Percentiles rank a stretch among this genome's conserved stretches.
These are phyloP conservation scores for Cytospora leucostoma DNA, from an alignment of 2,329 filamentous ascomycete species.

Conservation along the genomic window DNA sequence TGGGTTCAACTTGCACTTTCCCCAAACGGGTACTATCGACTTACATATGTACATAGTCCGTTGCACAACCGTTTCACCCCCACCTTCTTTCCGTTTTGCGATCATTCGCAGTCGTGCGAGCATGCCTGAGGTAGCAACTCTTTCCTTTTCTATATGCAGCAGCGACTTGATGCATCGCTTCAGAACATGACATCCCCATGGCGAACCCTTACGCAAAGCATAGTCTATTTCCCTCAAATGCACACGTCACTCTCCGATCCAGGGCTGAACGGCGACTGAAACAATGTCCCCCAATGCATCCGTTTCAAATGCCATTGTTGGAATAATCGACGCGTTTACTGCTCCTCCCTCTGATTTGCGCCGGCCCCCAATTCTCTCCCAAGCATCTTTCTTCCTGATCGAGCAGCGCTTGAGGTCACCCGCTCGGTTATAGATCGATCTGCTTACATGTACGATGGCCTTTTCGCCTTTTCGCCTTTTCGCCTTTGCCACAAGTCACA, in stretches of 20 bases:
- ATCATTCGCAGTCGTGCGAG: too few relatives aligned
- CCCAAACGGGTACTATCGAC: background rate
- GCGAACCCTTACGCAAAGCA: background rate
- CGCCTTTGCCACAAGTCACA: background rate
- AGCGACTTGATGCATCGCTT: too few relatives aligned
- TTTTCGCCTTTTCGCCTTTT: background rate
- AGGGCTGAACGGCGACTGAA: constrained; percentile 24
- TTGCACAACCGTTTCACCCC: too few relatives aligned
- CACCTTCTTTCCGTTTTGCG: too few relatives aligned
- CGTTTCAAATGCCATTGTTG: constrained; percentile 15
- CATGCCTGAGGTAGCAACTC: too few relatives aligned
- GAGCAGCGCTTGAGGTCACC: background rate
- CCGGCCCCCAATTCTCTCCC: constrained; percentile 20
- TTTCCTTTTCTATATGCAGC: too few relatives aligned
- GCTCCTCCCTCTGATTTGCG: constrained; percentile 21
- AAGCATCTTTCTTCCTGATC: background rate
- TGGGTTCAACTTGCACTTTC: background rate
- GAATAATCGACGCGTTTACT: constrained; percentile 17
- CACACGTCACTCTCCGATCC: background rate
- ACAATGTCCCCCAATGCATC: constrained; percentile 16
- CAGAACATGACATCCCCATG: too few relatives aligned
- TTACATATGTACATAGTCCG: background rate
- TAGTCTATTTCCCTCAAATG: background rate
- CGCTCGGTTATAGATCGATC: constrained; percentile 12
- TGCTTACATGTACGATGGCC: constrained; percentile 1